Evolutionary conservation across 2,329 filamentous ascomycete species (phyloP), one percentile per base, ranked within the genome.

Genomic region (Huntiella savannae): DNA sequence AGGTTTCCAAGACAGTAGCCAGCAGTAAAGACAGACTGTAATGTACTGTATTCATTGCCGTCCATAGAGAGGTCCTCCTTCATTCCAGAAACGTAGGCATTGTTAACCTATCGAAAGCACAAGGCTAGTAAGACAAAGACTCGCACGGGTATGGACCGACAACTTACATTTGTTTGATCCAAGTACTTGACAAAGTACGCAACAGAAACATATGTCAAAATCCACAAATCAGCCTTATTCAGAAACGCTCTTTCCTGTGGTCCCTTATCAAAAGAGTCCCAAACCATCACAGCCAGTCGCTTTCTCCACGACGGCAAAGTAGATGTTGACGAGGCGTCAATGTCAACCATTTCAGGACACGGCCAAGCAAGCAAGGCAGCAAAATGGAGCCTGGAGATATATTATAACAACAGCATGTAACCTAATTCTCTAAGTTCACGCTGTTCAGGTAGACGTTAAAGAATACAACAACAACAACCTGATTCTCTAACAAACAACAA

Each of bases 1-100:
- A 60, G 56, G 34, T 64, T 58, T 0, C 62, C 60, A 57, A 78
- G 61, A 0, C 73, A 68, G 52, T 79, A 79, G 6, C 75, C 75
- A 0, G 72, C 64, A 0, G 70, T 76, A 63, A 73, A 79, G 22
- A 64, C 67, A 0, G 71, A 67, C 43, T 56, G 58, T 49, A 64
- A 56, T 48, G 72, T 68, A 45, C 75, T 73, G 32, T 75, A 60
- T 47, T 77, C 60, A 51, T 75, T 75, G 1, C 64, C 63, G 40
- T 68, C 65, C 15, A 75, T 56, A 2, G 59, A 54, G 0, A 75
- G 57, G 45, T 74, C 70, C 52, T 72, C 67, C 54, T 72, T 65
- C 68, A 62, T 63, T 3, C 60, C 60, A 1, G 55, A 62, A 0
- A 65, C 61, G 33, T 59, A 66, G 3, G 63, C 63, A 54, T 64